Evolutionary conservation across 2,329 filamentous ascomycete genomes (phyloP), one percentile per base, ranked within the genome.

Genomic region (Hymenoscyphus albidus): DNA sequence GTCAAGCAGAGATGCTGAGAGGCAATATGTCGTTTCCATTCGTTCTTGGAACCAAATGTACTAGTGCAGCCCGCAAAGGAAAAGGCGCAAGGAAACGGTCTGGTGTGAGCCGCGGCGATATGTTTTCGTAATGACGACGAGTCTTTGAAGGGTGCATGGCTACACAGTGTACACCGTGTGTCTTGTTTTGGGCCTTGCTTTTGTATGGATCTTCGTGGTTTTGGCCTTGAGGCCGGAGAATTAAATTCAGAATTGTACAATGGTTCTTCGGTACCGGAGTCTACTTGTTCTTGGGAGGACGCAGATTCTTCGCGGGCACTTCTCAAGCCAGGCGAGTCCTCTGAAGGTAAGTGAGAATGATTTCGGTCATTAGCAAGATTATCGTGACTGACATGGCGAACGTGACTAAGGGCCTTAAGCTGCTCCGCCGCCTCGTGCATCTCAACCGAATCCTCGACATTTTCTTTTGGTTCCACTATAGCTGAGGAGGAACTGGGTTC

Each of bases 21-120:
- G 16, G 88, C 85, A 74, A 97, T 92, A 74, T 99, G 95, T 3
- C 94, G 86, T 77, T 98, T 98, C 94, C 94, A 99, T 76, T 98
- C 94, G 74, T 98, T 97, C 78, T 97, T 98, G 16, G 91, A 94
- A 1, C 89, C 88, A 75, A 98, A 97, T 0, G 88, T 91, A 70
- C 92, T 93, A 0, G 78, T 80, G 76, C 94, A 99, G 18, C 91
- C 92, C 51, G 94, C 96, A 71, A 88, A 88, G 0, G 88, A 87
- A 74, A 97, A 94, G 2, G 91, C 91, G 74, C 94, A 99, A 0
- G 88, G 87, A 71, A 97, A 98, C 0, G 88, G 88, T 22, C 88
- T 83, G 0, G 87, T 90, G 67, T 90, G 88, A 1, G 86, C 85
- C 1, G 87, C 86, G 5, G 87, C 86, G 59, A 89, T 83, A 70